Percentiles rank a stretch among this genome's conserved stretches.
These are phyloP conservation scores for Exutisphaerella laricina DNA, from an alignment of 2,329 filamentous ascomycete species.

Conservation along the genomic window DNA sequence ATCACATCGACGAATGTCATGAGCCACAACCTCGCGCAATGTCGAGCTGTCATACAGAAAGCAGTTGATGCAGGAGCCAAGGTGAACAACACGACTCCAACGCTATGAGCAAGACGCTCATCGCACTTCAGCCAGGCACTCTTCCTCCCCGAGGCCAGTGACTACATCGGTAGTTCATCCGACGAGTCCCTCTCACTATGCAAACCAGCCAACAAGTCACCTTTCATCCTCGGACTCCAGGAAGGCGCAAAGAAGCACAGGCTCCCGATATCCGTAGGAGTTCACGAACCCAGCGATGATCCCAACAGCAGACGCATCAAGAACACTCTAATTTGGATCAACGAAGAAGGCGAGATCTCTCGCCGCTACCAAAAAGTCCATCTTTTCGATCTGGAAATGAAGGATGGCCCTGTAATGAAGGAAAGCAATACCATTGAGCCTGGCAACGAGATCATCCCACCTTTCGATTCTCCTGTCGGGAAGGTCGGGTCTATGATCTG, in stretches of 20 bases:
- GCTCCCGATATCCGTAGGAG: constrained; percentile 76
- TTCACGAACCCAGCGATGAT: constrained; percentile 65
- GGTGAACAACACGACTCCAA: constrained; percentile 41
- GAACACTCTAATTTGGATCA: constrained; percentile 64
- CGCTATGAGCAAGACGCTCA: constrained; percentile 1
- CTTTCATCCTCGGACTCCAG: constrained; percentile 72
- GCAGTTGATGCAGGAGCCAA: constrained; percentile 73
- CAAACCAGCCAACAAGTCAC: constrained; percentile 57
- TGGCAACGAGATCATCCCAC: constrained; percentile 58
- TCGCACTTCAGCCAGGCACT: constrained; percentile 52
- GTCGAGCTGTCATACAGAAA: constrained; percentile 63
- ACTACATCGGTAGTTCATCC: constrained; percentile 72
- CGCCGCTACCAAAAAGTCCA: constrained; percentile 73
- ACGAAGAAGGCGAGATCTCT: constrained; percentile 52
- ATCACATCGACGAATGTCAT: constrained; percentile 79
- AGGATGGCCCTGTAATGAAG: constrained; percentile 52
- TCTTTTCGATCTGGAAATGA: constrained; percentile 65
- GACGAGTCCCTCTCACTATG: constrained; percentile 66
- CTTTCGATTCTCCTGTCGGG: constrained; percentile 69
- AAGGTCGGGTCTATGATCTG: constrained; percentile 77
- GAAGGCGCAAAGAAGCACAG: constrained; percentile 57
- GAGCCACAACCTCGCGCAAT: constrained; percentile 73
- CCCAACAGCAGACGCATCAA: constrained; percentile 48
- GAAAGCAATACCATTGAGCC: constrained; percentile 65
- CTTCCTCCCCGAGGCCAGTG: constrained; percentile 86